Base-by-base conservation (phyloP, 371 early-diverging fungal species). In the Lichtheimia corymbifera region DNA sequence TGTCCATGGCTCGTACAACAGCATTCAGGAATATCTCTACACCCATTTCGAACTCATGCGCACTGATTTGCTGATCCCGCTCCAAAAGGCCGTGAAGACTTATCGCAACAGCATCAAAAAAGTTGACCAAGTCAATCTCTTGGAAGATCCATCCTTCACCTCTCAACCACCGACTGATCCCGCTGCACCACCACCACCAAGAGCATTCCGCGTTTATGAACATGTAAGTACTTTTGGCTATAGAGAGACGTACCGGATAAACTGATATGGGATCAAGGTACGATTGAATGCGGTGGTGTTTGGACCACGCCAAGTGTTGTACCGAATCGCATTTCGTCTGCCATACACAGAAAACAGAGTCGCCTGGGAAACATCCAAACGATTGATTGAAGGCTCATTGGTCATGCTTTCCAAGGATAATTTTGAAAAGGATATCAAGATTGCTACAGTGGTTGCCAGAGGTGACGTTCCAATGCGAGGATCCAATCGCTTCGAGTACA, bases 11-110 rank as follows among this genome's bases (percentile, higher is more conserved):
- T 64, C 83, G 1, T 83, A 84, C 44, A 83, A 84, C 5, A 77
- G 74, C 14, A 67, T 71, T 0, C 83, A 87, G 1, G 72, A 86
- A 50, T 85, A 88, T 56, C 56, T 88, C 1, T 79, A 84, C 59
- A 86, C 88, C 0, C 89, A 89, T 47, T 89, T 83, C 58, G 78
- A 76, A 41, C 65, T 91, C 49, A 73, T 91, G 67, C 76, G 89
- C 0, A 86, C 86, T 17, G 91, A 89, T 58, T 75, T 80, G 22
- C 60, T 83, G 22, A 74, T 86, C 0, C 86, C 87, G 12, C 64
- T 87, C 15, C 73, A 83, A 47, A 71, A 74, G 17, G 84, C 86
- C 4, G 78, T 87, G 40, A 63, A 68, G 18, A 55, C 64, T 0
- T 85, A 81, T 30, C 72, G 79, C 60, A 28, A 67, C 65, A 12